Evolutionary conservation across 73 alveolate genomes (phyloP).

Genomic region (Strombidium stylifer): DNA sequence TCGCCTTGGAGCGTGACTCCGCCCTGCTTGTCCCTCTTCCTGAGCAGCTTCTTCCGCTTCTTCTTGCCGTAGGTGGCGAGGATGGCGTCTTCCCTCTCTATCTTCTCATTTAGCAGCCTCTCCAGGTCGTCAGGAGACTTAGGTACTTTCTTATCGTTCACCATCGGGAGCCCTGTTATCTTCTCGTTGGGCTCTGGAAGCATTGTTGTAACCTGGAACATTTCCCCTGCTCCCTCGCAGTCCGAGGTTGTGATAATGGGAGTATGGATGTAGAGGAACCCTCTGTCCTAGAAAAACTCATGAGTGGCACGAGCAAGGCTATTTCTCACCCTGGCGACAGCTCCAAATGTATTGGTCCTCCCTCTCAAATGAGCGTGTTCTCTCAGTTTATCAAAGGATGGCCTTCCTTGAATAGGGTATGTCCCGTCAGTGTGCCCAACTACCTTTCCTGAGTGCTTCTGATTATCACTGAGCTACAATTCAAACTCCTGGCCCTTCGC

Average conservation of each 20-base stretch:
- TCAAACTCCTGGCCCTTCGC: slow-evolving; percentile 94
- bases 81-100: neutral
- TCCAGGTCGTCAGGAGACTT: neutral
- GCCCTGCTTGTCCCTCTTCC: slow-evolving; percentile 39
- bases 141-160: neutral
- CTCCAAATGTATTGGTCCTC: slow-evolving; percentile 95
- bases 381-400: slow-evolving; percentile 92
- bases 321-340: slow-evolving; percentile 97
- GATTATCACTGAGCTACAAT: slow-evolving; percentile 70
- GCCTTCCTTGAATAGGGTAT: slow-evolving; percentile 95
- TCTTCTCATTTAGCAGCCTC: slow-evolving; percentile 6
- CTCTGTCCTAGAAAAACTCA: slow-evolving; percentile 91
- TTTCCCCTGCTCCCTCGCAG: slow-evolving; percentile 99
- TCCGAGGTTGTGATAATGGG: slow-evolving; percentile 99
- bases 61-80: slow-evolving; percentile 13
- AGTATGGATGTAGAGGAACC: slow-evolving; percentile 97
- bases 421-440: slow-evolving; percentile 84
- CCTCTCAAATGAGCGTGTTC: slow-evolving; percentile 98
- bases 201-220: slow-evolving; percentile 95
- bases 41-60: slow-evolving; percentile 35
- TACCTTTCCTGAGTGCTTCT: slow-evolving; percentile 59
- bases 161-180: slow-evolving; percentile 28
- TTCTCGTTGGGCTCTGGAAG: slow-evolving; percentile 75
- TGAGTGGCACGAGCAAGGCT: slow-evolving; percentile 98
- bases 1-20: slow-evolving; percentile 20